Evolutionary conservation across 805 yeast species (phyloP).

Genomic region (Millerozyma miso): DNA sequence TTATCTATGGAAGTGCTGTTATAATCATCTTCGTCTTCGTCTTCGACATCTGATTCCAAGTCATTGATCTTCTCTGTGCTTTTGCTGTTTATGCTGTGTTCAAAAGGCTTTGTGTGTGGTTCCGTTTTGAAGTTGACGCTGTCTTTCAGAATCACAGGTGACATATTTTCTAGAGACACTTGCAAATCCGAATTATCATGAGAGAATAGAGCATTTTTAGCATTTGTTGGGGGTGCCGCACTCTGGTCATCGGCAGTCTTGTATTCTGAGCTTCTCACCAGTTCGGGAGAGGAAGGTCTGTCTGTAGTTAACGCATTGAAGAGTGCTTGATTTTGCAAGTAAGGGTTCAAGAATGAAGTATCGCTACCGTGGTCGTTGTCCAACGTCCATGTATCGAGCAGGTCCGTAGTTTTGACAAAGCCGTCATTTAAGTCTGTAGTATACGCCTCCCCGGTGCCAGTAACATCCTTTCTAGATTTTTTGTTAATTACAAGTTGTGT

Average conservation of each 20-base stretch:
- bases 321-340: neutral
- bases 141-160: neutral
- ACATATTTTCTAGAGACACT: neutral
- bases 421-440: neutral
- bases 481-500: constrained; percentile 32
- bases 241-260: neutral
- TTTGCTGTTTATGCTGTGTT: neutral
- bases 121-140: neutral
- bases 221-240: neutral
- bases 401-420: neutral
- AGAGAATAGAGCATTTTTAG: neutral
- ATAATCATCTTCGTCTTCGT: constrained; percentile 17
- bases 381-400: neutral
- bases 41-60: constrained; percentile 6
- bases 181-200: neutral
- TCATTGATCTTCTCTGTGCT: neutral
- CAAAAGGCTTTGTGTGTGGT: neutral
- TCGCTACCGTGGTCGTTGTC: neutral
- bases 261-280: neutral
- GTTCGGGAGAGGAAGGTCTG: neutral
- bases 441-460: neutral
- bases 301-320: neutral
- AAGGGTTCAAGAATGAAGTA: neutral
- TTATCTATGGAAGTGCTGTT: constrained; percentile 14
- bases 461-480: constrained; percentile 8